phyloP scores from a whole-genome alignment of 768 basidiomycete genomes.

The Suillus subalutaceus region DNA sequence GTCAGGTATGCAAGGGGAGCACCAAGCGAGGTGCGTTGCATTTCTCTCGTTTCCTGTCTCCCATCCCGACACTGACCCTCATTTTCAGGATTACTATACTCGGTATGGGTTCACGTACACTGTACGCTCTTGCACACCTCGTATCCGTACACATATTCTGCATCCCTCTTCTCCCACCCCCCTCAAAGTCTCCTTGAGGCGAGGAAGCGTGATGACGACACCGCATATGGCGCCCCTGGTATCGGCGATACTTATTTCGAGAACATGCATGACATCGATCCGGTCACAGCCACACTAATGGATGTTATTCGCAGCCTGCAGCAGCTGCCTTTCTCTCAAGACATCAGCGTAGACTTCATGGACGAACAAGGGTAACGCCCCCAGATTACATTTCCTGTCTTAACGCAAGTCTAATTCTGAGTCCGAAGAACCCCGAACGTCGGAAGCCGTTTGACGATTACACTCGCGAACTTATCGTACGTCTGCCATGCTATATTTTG shows the following conservation, averaged over 20 bases:
- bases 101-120: conserved; percentile 47
- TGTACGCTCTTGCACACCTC: conserved; percentile 39
- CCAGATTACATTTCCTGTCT: neutral
- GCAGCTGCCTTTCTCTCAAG: neutral
- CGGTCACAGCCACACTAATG: conserved; percentile 11
- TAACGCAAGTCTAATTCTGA: neutral
- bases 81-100: conserved; percentile 39
- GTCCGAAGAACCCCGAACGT: neutral
- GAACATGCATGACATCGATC: conserved; percentile 20
- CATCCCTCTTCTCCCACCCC: neutral
- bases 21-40: conserved; percentile 43
- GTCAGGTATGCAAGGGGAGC: conserved; percentile 41
- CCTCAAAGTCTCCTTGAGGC: conserved; percentile 11
- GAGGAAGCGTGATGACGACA: neutral
- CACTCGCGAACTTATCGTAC: conserved; percentile 6
- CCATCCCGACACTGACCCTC: neutral
- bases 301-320: neutral
- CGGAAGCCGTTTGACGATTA: conserved; percentile 4
- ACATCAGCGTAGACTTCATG: neutral
- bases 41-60: neutral
- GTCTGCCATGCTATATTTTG: neutral
- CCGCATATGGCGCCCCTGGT: conserved; percentile 11
- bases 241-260: neutral
- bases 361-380: neutral
- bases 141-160: conserved; percentile 44